These are phyloP conservation scores for Cercospora sp. DNA, from an alignment of 2,329 filamentous ascomycete genomes.

Conservation along the genomic window DNA sequence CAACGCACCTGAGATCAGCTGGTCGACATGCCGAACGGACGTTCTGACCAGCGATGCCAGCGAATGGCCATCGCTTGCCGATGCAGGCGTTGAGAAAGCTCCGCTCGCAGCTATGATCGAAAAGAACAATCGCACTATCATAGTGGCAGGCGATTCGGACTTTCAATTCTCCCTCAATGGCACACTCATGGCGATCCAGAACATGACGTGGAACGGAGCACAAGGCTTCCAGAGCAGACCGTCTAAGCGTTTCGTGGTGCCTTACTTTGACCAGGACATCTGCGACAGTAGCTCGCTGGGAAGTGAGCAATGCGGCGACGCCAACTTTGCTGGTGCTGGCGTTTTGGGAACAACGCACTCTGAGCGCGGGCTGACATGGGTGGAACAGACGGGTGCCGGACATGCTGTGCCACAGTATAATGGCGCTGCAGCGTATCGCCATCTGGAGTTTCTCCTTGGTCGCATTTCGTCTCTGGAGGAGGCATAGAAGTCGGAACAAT, in stretches of 20 bases:
- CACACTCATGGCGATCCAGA: slow-evolving; percentile 32
- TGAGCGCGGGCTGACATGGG: slow-evolving; percentile 32
- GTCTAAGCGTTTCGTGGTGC: slow-evolving; percentile 29
- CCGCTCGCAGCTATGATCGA: slow-evolving; percentile 30
- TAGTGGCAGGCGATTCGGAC: slow-evolving; percentile 32
- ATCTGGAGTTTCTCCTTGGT: slow-evolving; percentile 47
- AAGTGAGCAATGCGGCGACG: neutral
- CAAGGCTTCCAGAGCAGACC: slow-evolving; percentile 33
- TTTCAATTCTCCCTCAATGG: slow-evolving; percentile 33
- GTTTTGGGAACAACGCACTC: slow-evolving; percentile 30
- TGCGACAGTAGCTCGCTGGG: neutral
- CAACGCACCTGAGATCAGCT: slow-evolving; percentile 35
- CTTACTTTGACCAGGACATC: slow-evolving; percentile 17
- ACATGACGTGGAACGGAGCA: slow-evolving; percentile 36
- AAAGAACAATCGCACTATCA: slow-evolving; percentile 35
- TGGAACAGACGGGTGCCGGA: slow-evolving; percentile 28
- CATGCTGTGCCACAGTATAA: slow-evolving; percentile 42
- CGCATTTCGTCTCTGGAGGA: slow-evolving; percentile 30
- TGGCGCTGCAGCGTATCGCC: slow-evolving; percentile 45
- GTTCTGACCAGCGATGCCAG: neutral
- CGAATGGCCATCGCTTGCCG: slow-evolving; percentile 17
- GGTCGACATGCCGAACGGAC: slow-evolving; percentile 31
- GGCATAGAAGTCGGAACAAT: too few relatives aligned
- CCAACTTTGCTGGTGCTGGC: slow-evolving; percentile 28
- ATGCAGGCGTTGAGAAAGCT: neutral